phyloP scores from a whole-genome alignment of 805 yeast genomes.

The Suhomyces sp. region DNA sequence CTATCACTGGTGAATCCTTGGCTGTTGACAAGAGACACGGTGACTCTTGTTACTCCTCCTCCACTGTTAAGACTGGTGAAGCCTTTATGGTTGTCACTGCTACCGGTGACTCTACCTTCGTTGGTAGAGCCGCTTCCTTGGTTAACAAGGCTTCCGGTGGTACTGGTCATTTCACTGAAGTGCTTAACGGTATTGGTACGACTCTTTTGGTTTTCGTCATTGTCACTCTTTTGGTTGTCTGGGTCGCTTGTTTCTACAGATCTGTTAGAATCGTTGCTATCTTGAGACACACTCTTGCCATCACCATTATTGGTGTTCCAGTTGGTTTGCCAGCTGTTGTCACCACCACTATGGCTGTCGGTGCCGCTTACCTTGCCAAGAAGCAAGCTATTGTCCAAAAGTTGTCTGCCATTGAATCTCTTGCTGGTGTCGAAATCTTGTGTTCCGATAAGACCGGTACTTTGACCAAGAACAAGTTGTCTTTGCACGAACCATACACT shows the following conservation, averaged over 20 bases:
- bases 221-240: constrained; percentile 80
- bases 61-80: constrained; percentile 95
- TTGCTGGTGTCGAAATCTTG: constrained; percentile 96
- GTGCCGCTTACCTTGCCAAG: constrained; percentile 98
- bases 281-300: constrained; percentile 89
- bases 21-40: constrained; percentile 92
- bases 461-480: constrained; percentile 93
- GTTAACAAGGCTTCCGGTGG: constrained; percentile 94
- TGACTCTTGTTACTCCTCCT: constrained; percentile 86
- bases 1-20: constrained; percentile 95
- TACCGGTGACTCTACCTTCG: constrained; percentile 93
- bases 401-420: constrained; percentile 92
- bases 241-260: constrained; percentile 95
- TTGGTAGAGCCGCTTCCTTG: constrained; percentile 96
- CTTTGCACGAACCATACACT: constrained; percentile 96
- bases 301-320: constrained; percentile 97
- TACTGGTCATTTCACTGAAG: constrained; percentile 95
- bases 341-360: constrained; percentile 99
- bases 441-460: constrained; percentile 99
- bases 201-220: constrained; percentile 85
- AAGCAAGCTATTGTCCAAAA: constrained; percentile 97
- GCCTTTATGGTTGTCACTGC: constrained; percentile 91
- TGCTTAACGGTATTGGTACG: constrained; percentile 96
- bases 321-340: constrained; percentile 98
- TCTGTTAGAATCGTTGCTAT: constrained; percentile 81